Evolutionary conservation across 1,284 basidiomycete genomes (phyloP), one percentile per base, ranked within the genome.

Genomic region (Cutaneotrichosporon cyanovorans): DNA sequence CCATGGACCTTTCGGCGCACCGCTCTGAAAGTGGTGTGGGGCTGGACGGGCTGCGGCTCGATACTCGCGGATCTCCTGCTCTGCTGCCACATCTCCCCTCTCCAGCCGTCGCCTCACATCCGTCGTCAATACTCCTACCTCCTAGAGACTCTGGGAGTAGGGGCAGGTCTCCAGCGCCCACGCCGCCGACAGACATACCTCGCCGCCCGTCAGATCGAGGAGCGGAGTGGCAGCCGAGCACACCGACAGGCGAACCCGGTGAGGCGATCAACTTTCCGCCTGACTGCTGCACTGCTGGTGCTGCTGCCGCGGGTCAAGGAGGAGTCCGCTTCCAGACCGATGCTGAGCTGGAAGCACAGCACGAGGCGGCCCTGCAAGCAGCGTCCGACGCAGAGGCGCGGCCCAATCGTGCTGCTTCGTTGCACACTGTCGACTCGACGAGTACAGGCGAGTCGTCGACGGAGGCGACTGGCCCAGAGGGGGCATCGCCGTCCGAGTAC

Each of bases 61-160:
- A 28, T 12, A 12, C 8, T 28, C 25, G 25, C 8, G 25, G 25
- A 7, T 28, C 25, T 7, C 25, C 25, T 7, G 25, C 25, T 28
- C 25, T 28, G 25, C 25, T 12, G 25, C 25, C 25, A 28, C 25
- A 28, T n/a, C 42, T 68, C 66, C 0, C 42, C 46, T 10, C 35
- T n/a, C n/a, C n/a, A n/a, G n/a, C 42, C 9, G 35, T 39, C 30
- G 39, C 41, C 34, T 37, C 35, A 11, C 42, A 37, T 18, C 42
- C 42, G 6, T 44, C 42, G 15, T 44, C 42, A 19, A 44, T 44
- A 25, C 20, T 44, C 4, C 28, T 44, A 5, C 40, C 20, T 22
- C 33, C 20, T 3, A 20, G 40, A 11, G 21, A 11, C 21, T 31
- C 32, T 21, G 31, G 14, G 11, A 20, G 22, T 42, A 19, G 2